Percentiles rank a stretch among this genome's conserved stretches.
Conservation (phyloP, 2,329 filamentous ascomycete genomes). For the Cladophialophora exuberans region DNA sequence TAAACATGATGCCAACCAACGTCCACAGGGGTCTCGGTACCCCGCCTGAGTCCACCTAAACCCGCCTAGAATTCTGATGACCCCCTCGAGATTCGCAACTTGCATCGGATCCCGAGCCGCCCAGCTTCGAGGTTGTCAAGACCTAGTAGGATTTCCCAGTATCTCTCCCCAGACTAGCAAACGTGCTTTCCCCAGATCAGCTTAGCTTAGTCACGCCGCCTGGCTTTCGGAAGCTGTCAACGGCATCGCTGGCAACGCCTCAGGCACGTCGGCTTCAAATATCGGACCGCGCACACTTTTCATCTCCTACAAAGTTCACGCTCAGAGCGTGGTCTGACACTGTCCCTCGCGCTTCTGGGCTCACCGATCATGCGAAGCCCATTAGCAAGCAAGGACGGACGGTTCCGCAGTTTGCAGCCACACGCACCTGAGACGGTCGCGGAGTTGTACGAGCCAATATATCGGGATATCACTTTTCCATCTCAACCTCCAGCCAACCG, state of each 20-base stretch:
- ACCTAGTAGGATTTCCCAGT: neutral
- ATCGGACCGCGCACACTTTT: slow-evolving; percentile 8
- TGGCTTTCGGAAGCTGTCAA: neutral
- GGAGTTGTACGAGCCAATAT: too few species aligned
- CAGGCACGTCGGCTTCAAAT: slow-evolving; percentile 3
- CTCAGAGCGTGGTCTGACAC: slow-evolving; percentile 8
- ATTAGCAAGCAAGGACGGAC: slow-evolving; percentile 14
- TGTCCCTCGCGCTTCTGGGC: neutral
- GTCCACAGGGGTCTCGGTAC: too few species aligned
- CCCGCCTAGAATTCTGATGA: slow-evolving; percentile 13
- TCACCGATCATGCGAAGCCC: neutral
- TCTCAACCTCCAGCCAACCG: too few species aligned
- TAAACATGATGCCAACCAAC: too few species aligned
- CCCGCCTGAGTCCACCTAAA: slow-evolving; percentile 1
- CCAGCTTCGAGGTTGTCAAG: too few species aligned
- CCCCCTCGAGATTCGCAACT: too few species aligned
- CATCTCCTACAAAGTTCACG: neutral
- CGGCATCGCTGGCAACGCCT: slow-evolving; percentile 1
- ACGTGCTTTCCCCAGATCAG: neutral
- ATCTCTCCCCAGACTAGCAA: neutral
- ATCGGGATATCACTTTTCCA: too few species aligned
- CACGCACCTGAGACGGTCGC: too few species aligned
- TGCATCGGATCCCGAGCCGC: slow-evolving; percentile 21
- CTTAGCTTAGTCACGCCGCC: slow-evolving; percentile 1
- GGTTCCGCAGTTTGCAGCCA: too few species aligned